Conservation (phyloP, 257 asterid species). For the Sherardia arvensis region DNA sequence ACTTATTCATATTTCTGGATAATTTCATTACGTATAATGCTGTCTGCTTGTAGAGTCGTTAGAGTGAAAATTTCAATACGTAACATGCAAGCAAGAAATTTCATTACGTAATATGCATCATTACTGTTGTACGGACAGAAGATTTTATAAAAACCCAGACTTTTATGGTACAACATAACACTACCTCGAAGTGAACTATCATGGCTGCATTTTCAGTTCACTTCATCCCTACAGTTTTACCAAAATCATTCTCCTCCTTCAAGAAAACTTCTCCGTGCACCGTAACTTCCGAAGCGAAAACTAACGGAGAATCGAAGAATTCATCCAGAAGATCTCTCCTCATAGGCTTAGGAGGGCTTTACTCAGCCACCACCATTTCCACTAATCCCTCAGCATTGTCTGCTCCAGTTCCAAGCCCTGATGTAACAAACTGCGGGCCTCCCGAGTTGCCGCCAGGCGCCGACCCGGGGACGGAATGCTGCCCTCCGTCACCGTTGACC, state of each 20-base stretch:
- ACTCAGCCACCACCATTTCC: conserved; percentile 44
- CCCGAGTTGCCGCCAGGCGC: conserved; percentile 57
- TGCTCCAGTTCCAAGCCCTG: conserved; percentile 57
- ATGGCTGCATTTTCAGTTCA: conserved; percentile 43
- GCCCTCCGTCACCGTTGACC: conserved; percentile 41
- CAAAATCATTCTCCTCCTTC: conserved; percentile 10
- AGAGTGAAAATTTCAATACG: not conserved
- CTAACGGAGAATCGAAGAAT: not conserved
- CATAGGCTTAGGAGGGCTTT: conserved; percentile 60
- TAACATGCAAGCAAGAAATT: not conserved
- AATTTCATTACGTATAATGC: not conserved
- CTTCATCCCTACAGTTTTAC: conserved; percentile 15
- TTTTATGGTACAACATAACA: not conserved
- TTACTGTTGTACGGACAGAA: too few species aligned
- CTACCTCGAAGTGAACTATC: not conserved
- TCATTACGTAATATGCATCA: not conserved
- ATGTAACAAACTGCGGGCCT: conserved; percentile 63
- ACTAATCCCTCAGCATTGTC: conserved; percentile 40
- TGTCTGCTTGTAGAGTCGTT: not conserved
- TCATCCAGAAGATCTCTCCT: conserved; percentile 41
- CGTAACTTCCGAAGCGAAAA: not conserved
- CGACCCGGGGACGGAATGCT: conserved; percentile 48
- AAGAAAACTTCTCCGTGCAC: conserved; percentile 22
- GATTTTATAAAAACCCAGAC: too few species aligned
- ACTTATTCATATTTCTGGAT: not conserved